These are phyloP conservation scores for Amylostereum areolatum DNA, from an alignment of 1,284 basidiomycete species.

Conservation along the genomic window DNA sequence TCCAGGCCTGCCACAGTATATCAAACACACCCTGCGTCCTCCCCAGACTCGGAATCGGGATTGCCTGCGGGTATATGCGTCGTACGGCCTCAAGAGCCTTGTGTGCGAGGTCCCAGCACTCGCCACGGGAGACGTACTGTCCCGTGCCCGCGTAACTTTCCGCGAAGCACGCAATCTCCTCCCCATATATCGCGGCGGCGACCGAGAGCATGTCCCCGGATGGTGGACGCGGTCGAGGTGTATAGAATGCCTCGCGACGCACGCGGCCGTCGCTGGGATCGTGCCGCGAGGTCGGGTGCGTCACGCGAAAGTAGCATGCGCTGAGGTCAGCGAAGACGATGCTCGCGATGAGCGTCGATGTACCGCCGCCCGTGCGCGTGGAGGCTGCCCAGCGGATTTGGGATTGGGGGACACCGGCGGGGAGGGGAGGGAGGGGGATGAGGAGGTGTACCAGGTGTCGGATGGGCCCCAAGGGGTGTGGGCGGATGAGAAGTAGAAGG, in stretches of 20 bases:
- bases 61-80: slow-evolving; percentile 36
- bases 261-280: slow-evolving; percentile 28
- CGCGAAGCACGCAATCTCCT: slow-evolving; percentile 41
- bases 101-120: slow-evolving; percentile 55
- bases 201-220: slow-evolving; percentile 27
- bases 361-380: slow-evolving; percentile 20
- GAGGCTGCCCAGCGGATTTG: slow-evolving; percentile 17
- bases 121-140: slow-evolving; percentile 42
- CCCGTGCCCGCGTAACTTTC: slow-evolving; percentile 39
- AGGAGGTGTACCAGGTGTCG: slow-evolving; percentile 32
- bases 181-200: slow-evolving; percentile 44
- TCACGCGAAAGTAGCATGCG: slow-evolving; percentile 42
- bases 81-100: slow-evolving; percentile 42
- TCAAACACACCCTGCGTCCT: slow-evolving; percentile 50
- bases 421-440: slow-evolving; percentile 29
- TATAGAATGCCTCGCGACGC: slow-evolving; percentile 31
- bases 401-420: slow-evolving; percentile 13
- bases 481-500: slow-evolving; percentile 35
- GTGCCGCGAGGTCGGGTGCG: slow-evolving; percentile 22
- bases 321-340: slow-evolving; percentile 44
- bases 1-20: slow-evolving; percentile 38
- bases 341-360: slow-evolving; percentile 11
- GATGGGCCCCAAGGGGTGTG: slow-evolving; percentile 33
- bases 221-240: slow-evolving; percentile 32
- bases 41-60: slow-evolving; percentile 40